A percentile compares a stretch with the other conserved stretches of the same genome.
These are phyloP conservation scores for Pouteria glomerata DNA, from an alignment of 148 eudicot species.

Conservation along the genomic window DNA sequence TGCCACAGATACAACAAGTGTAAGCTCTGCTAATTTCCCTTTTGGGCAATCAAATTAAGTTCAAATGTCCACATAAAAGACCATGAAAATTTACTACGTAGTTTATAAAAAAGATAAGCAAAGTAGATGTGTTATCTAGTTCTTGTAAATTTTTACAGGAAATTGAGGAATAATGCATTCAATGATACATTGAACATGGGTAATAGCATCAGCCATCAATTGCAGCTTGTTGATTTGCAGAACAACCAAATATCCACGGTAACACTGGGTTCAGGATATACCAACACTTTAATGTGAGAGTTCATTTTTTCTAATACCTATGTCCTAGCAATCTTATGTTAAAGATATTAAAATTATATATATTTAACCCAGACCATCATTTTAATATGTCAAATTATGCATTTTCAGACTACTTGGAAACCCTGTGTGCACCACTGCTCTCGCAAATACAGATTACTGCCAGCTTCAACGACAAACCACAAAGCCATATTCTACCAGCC, in stretches of 20 bases:
- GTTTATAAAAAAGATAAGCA: not conserved
- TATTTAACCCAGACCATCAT: not conserved
- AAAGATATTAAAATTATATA: too few species aligned
- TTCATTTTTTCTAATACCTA: not conserved
- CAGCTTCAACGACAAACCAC: constrained; percentile 39
- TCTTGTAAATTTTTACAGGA: constrained; percentile 38
- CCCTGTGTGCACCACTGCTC: constrained; percentile 58
- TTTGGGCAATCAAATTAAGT: not conserved
- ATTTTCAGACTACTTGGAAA: constrained; percentile 68
- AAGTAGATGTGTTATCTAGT: not conserved
- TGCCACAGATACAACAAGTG: constrained; percentile 71
- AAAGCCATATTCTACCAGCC: constrained; percentile 72
- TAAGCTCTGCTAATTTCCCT: constrained; percentile 19
- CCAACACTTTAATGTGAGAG: constrained; percentile 65
- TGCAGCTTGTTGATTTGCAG: constrained; percentile 75
- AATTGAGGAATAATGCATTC: constrained; percentile 67
- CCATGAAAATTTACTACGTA: not conserved
- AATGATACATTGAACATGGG: constrained; percentile 69
- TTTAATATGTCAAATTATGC: not conserved
- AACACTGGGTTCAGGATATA: constrained; percentile 62
- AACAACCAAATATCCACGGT: constrained; percentile 64
- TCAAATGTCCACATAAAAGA: not conserved
- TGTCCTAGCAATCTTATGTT: not conserved
- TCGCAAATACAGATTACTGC: constrained; percentile 51
- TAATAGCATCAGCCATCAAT: constrained; percentile 52